Percentiles rank a stretch among this genome's conserved stretches.
Conservation (phyloP, 1,284 basidiomycete species). For the Irpex rosettiformis region DNA sequence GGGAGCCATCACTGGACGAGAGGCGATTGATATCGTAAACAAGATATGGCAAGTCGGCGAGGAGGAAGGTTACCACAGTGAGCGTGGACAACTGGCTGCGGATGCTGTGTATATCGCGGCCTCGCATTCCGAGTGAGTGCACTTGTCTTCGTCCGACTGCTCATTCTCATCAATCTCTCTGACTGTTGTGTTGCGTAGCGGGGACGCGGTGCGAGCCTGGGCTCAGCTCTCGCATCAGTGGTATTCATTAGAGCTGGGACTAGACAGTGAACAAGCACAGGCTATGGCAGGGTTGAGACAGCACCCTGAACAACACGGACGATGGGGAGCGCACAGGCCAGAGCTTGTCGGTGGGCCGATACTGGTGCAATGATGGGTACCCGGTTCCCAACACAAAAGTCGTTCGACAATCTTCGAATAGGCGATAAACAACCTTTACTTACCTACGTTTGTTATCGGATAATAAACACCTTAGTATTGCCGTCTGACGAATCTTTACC, state of each 20-base stretch:
- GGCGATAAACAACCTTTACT: background rate
- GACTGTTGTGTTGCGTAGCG: slow-evolving; percentile 28
- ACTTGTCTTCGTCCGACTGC: slow-evolving; percentile 6
- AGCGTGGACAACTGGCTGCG: slow-evolving; percentile 56
- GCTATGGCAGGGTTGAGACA: slow-evolving; percentile 35
- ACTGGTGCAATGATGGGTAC: background rate
- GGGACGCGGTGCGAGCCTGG: slow-evolving; percentile 43
- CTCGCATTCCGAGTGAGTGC: slow-evolving; percentile 54
- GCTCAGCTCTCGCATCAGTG: slow-evolving; percentile 44
- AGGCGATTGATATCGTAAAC: slow-evolving; percentile 45
- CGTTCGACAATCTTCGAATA: background rate
- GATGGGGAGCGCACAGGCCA: slow-evolving; percentile 38
- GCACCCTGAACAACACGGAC: slow-evolving; percentile 37
- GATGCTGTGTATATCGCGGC: slow-evolving; percentile 57
- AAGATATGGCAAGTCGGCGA: slow-evolving; percentile 54
- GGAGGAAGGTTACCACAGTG: slow-evolving; percentile 60
- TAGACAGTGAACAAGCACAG: slow-evolving; percentile 43
- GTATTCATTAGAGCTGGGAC: slow-evolving; percentile 54
- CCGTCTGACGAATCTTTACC: background rate
- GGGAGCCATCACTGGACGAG: slow-evolving; percentile 37
- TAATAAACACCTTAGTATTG: background rate
- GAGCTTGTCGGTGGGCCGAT: slow-evolving; percentile 30
- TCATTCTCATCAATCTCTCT: background rate
- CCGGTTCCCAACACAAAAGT: background rate
- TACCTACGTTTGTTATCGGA: background rate